Conservation (phyloP, 2,329 filamentous ascomycete genomes). For the Fusarium sp. region DNA sequence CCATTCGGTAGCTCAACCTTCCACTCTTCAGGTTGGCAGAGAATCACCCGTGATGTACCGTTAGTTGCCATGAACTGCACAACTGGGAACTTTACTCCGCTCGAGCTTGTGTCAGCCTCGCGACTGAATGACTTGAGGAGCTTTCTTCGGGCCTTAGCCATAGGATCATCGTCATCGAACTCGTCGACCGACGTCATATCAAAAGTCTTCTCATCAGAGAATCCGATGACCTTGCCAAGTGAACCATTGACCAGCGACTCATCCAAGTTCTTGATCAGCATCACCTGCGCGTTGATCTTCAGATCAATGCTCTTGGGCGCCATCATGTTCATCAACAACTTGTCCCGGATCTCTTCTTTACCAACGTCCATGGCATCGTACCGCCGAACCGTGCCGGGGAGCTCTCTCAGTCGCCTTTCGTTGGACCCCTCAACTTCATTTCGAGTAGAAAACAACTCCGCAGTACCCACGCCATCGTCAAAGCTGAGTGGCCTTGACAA, state of each 20-base stretch:
- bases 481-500: constrained; percentile 78
- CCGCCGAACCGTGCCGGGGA: constrained; percentile 74
- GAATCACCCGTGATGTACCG: constrained; percentile 71
- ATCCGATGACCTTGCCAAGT: constrained; percentile 78
- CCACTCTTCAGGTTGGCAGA: constrained; percentile 91
- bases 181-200: constrained; percentile 56
- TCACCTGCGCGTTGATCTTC: constrained; percentile 95
- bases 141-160: constrained; percentile 65
- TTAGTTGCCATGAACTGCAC: constrained; percentile 85
- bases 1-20: constrained; percentile 97
- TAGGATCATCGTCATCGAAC: constrained; percentile 54
- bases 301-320: constrained; percentile 83
- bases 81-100: constrained; percentile 77
- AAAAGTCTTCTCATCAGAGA: constrained; percentile 54
- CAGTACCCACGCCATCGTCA: constrained; percentile 76
- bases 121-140: constrained; percentile 61
- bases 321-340: constrained; percentile 90
- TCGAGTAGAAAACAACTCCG: constrained; percentile 93
- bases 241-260: constrained; percentile 94
- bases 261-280: constrained; percentile 99
- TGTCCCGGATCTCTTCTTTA: constrained; percentile 78
- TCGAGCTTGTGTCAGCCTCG: constrained; percentile 57
- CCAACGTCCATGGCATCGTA: constrained; percentile 84
- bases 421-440: constrained; percentile 92
- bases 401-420: constrained; percentile 74